These are phyloP conservation scores for Cladophialophora immunda DNA, from an alignment of 2,329 filamentous ascomycete species.

Conservation along the genomic window DNA sequence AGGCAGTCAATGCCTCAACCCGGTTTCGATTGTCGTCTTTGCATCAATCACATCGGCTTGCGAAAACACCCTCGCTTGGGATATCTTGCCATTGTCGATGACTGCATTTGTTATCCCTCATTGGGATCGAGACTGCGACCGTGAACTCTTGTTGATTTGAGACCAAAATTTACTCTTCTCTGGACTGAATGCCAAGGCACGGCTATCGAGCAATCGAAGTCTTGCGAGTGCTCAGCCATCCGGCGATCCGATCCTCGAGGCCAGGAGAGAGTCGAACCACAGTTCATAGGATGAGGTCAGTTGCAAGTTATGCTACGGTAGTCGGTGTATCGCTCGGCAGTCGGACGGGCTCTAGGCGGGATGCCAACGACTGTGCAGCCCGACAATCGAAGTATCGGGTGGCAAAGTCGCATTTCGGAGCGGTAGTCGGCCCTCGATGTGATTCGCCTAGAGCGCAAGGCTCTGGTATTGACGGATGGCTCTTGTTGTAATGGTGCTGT, in stretches of 20 bases:
- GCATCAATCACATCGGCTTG: neutral
- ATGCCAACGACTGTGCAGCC: neutral
- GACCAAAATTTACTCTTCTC: neutral
- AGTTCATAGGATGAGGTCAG: conserved; percentile 4
- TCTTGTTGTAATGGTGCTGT: conserved; percentile 7
- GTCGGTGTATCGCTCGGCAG: conserved; percentile 9
- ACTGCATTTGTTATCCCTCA: neutral
- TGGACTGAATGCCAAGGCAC: neutral
- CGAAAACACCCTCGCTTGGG: neutral
- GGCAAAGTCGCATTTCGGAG: conserved; percentile 16
- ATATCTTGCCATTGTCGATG: neutral
- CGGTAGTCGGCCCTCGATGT: conserved; percentile 19
- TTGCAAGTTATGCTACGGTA: conserved; percentile 16
- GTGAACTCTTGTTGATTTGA: neutral
- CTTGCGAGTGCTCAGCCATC: neutral
- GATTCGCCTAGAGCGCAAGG: conserved; percentile 16
- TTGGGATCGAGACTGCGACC: neutral
- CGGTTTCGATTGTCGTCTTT: neutral
- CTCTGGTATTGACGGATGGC: conserved; percentile 13
- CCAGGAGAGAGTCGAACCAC: neutral
- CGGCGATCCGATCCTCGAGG: conserved; percentile 4
- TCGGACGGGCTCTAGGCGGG: neutral
- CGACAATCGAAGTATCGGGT: neutral
- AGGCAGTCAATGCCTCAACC: neutral
- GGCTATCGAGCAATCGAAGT: neutral